phyloP scores from a whole-genome alignment of 2,329 filamentous ascomycete species.

The Colletotrichum limetticola region DNA sequence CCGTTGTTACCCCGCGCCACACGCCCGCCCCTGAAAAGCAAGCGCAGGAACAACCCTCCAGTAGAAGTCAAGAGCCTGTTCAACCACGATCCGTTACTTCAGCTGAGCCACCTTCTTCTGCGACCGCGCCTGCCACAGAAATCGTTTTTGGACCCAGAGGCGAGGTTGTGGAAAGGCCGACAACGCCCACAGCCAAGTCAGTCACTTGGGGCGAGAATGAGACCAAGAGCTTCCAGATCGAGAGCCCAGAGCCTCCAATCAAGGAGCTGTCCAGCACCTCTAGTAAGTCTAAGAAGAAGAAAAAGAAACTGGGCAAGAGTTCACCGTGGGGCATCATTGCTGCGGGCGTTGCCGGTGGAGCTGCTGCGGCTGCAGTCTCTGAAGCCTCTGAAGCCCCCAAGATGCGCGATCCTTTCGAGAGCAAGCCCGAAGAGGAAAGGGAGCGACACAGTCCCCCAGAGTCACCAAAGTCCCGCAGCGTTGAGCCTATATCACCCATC shows the following conservation, averaged over 20 bases:
- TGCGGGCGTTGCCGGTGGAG: constrained; percentile 58
- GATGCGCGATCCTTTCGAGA: constrained; percentile 31
- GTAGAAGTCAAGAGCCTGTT: constrained; percentile 24
- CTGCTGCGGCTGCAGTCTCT: constrained; percentile 45
- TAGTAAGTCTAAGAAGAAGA: constrained; percentile 38
- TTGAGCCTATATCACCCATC: constrained; percentile 15
- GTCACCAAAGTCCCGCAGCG: constrained; percentile 37
- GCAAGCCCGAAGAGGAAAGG: constrained; percentile 34
- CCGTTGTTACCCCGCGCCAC: constrained; percentile 59
- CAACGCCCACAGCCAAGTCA: constrained; percentile 62
- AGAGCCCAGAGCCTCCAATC: constrained; percentile 61
- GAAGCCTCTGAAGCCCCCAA: constrained; percentile 43
- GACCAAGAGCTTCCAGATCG: constrained; percentile 71
- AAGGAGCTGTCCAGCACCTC: constrained; percentile 43
- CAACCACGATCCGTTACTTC: background rate
- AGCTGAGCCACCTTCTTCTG: constrained; percentile 35
- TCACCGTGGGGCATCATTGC: constrained; percentile 65
- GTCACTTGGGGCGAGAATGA: constrained; percentile 75
- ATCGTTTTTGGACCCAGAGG: constrained; percentile 52
- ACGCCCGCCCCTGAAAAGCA: constrained; percentile 38
- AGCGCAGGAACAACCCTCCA: constrained; percentile 35
- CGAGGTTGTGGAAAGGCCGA: constrained; percentile 54
- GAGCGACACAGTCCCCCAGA: constrained; percentile 25
- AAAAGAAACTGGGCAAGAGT: constrained; percentile 49
- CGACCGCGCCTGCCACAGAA: constrained; percentile 43